Percentiles rank a stretch among this genome's conserved stretches.
Conservation (phyloP, 805 yeast genomes). For the Dipodascus geniculatus region DNA sequence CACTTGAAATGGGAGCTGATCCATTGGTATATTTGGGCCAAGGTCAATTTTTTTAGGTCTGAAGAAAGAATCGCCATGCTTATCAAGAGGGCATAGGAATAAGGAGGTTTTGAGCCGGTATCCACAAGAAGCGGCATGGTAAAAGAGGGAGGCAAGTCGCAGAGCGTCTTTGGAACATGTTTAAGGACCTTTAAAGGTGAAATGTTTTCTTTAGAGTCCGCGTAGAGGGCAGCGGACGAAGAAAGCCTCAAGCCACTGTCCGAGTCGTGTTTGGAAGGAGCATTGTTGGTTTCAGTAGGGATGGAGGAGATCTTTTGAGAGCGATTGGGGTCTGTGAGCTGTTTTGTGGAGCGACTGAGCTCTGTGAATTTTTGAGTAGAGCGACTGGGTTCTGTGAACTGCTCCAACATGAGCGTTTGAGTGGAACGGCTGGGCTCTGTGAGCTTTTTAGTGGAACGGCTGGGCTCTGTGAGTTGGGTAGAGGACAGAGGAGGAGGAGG, state of each 20-base stretch:
- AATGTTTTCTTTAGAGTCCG: not conserved
- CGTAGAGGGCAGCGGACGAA: not conserved
- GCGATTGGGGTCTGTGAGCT: too few species aligned
- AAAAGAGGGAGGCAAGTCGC: not conserved
- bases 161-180: not conserved
- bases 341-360: too few species aligned
- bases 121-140: conserved; percentile 34
- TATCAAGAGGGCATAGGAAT: conserved; percentile 84
- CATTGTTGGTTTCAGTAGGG: too few species aligned
- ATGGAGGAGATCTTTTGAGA: too few species aligned
- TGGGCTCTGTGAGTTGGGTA: conserved; percentile 2
- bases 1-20: conserved; percentile 75
- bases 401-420: too few species aligned
- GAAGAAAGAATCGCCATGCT: conserved; percentile 87
- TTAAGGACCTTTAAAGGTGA: not conserved
- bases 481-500: conserved; percentile 29
- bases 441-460: too few species aligned
- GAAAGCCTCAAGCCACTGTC: not conserved
- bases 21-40: conserved; percentile 86
- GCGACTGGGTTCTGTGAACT: too few species aligned
- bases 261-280: too few species aligned
- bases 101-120: conserved; percentile 75
- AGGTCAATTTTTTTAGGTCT: conserved; percentile 55
- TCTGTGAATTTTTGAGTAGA: too few species aligned
- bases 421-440: too few species aligned